Base-by-base conservation (phyloP, 2,329 filamentous ascomycete species). In the Sclerotinia spermophila region DNA sequence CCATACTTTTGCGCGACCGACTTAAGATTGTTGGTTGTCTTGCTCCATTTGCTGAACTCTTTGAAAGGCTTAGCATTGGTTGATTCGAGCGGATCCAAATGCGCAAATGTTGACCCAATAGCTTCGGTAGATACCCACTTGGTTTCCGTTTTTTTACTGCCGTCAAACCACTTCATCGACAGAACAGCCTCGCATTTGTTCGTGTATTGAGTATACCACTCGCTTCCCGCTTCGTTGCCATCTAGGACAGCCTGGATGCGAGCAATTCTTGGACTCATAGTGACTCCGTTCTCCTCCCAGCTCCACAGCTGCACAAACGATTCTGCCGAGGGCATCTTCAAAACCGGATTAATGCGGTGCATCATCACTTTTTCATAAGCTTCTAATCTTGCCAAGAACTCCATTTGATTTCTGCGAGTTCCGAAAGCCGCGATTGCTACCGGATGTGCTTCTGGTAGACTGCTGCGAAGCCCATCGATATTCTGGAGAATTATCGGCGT, bases 291-390 rank as follows among this genome's bases (percentile, higher is more conserved):
- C 24, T 48, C 42, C 42, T 44, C 44, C 60, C 60, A 62, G 8
- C 60, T 44, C 60, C 60, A 62, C 33, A 45, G 44, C 21, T 62
- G 42, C n/a, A 44, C 60, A 62, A 62, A 48, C 13, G 27, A 62
- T 19, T 48, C 60, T 24, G 60, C 60, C 24, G 60, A 8, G 13
- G 60, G 42, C 13, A 62, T 35, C 13, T 45, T 62, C 11, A 48
- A 35, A n/a, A 21, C 42, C 35, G 30, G 42, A 33, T 62, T 62
- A n/a, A 62, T 62, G 27, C 30, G 60, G 7, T n/a, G 5, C 30
- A 45, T 42, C 1, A 11, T 62, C 2, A 17, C 42, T 40, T 45
- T 62, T 33, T 62, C 59, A 42, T 62, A 19, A 11, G 59, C 40
- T 45, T 61, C 59, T 2, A 45, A 30, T 24, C 59, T 62, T n/a